Conservation (phyloP, 2,329 filamentous ascomycete species). For the Sporothrix schenckii region DNA sequence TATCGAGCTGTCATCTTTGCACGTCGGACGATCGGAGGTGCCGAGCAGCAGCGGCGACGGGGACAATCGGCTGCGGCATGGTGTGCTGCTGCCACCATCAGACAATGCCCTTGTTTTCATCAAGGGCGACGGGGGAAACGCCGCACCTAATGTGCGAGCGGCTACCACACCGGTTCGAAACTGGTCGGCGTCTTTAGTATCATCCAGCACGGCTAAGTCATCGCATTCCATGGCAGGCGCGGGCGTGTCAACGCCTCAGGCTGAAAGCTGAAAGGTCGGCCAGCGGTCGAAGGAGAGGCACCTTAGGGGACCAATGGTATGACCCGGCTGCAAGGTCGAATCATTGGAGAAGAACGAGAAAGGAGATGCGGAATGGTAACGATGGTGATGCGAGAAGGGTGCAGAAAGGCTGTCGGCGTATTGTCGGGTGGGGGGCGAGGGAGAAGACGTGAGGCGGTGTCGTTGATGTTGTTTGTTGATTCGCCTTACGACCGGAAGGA, state of each 20-base stretch:
- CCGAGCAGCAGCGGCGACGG: conserved; percentile 62
- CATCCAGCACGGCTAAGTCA: conserved; percentile 35
- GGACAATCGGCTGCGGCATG: conserved; percentile 51
- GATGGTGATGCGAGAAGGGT: not conserved
- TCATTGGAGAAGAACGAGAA: not conserved
- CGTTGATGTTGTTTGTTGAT: not conserved
- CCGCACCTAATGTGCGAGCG: not conserved
- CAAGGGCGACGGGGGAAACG: conserved; percentile 46
- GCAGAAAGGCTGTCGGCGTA: not conserved
- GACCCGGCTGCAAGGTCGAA: not conserved
- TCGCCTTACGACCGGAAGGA: too few relatives aligned
- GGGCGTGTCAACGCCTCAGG: not conserved
- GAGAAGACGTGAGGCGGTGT: not conserved
- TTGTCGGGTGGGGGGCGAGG: not conserved
- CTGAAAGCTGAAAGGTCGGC: not conserved
- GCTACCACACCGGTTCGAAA: not conserved
- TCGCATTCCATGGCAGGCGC: conserved; percentile 37
- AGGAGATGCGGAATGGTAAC: not conserved
- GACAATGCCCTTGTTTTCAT: conserved; percentile 66
- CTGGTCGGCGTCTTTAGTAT: conserved; percentile 32
- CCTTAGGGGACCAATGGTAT: not conserved
- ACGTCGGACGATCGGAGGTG: conserved; percentile 54
- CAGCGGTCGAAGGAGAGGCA: not conserved
- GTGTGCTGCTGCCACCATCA: conserved; percentile 60
- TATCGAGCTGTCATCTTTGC: conserved; percentile 69